Evolutionary conservation across 2,329 filamentous ascomycete genomes (phyloP), one percentile per base, ranked within the genome.

Genomic region (Talaromyces amestolkiae): DNA sequence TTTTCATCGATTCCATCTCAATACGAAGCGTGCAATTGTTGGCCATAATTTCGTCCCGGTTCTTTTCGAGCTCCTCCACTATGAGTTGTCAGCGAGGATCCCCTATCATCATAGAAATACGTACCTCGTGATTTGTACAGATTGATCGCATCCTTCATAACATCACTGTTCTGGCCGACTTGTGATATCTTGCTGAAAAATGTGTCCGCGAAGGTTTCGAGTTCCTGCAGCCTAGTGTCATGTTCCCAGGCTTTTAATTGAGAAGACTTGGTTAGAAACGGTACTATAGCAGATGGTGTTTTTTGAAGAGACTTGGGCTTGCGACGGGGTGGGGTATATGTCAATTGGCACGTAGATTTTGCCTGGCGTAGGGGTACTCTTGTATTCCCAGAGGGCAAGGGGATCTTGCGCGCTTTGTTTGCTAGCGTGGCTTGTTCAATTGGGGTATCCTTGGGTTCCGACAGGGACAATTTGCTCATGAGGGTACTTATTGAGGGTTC

Each of bases 241-340:
- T 93, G 87, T 75, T 97, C 92, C 85, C 90, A 94, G 72, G 86
- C 90, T 91, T 85, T 81, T 79, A 78, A 80, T 84, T 91, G 89
- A 88, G 93, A 92, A 83, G 89, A 81, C 81, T 88, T 90, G 70
- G 85, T 89, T 72, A 94, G 82, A 81, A 85, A 93, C 1, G 75
- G 72, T 15, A 75, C 76, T 69, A 85, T 64, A 84, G 58, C 74
- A 75, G 70, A 71, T 54, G 68, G 73, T 68, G 69, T 70, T 66
- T 69, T 77, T 74, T 70, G 76, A 68, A 66, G 74, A 73, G 66
- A 68, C 64, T 65, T 70, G 19, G 61, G 54, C 60, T 68, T 71
- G 41, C 70, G 78, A 66, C 81, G 82, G 72, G 80, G 70, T 70
- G 63, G 67, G 56, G 67, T 65, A 64, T 72, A 70, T 65, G 71